Conservation (phyloP, 768 basidiomycete genomes). For the Saitozyma podzolica region DNA sequence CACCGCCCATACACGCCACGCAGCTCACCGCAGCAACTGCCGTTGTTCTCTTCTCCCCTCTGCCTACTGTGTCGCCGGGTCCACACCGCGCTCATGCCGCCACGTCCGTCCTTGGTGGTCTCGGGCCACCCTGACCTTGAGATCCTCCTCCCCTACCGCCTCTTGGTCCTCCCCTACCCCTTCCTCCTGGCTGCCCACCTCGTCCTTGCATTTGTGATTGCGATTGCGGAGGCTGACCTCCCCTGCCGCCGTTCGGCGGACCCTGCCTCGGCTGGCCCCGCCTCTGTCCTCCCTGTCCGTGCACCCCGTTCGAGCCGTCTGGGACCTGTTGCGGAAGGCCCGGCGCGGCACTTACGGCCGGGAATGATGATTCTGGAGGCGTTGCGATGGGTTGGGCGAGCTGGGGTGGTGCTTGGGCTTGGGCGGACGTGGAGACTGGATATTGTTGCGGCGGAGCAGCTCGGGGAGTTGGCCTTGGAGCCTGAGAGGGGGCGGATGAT, state of each 20-base stretch:
- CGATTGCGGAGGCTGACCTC: neutral
- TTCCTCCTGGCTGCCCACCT: conserved; percentile 16
- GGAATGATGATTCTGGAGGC: too few species aligned
- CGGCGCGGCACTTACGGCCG: too few species aligned
- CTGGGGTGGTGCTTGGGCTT: too few species aligned
- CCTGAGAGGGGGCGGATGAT: too few species aligned
- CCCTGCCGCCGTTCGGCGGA: neutral
- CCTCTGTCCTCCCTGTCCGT: neutral
- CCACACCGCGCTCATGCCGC: neutral
- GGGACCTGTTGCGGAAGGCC: too few species aligned
- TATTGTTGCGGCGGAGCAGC: too few species aligned
- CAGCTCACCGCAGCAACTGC: neutral
- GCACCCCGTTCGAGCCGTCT: neutral
- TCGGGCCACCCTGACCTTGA: neutral
- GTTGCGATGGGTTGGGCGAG: too few species aligned
- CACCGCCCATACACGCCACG: neutral
- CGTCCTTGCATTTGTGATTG: neutral
- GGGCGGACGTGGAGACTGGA: too few species aligned
- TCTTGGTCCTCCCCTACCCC: conserved; percentile 9
- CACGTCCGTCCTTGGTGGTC: neutral
- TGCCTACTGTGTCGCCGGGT: neutral
- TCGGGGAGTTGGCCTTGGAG: too few species aligned
- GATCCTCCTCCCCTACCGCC: conserved; percentile 1
- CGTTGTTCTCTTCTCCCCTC: neutral
- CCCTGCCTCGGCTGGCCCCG: neutral